A percentile compares a stretch with the other conserved stretches of the same genome.
These are phyloP conservation scores for Fraxinus platypoda DNA, from an alignment of 305 asterid species.

Conservation along the genomic window DNA sequence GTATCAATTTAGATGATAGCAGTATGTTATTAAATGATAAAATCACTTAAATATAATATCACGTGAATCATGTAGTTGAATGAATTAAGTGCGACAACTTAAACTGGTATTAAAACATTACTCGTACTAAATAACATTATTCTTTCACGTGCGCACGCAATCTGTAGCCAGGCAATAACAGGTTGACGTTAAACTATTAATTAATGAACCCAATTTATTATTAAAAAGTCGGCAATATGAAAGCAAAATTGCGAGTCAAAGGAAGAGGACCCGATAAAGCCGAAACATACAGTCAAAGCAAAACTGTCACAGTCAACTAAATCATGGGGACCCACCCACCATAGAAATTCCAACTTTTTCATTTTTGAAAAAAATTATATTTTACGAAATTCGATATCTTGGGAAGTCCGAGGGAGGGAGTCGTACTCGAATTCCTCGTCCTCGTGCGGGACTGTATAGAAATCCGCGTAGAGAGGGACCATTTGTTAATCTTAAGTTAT, in stretches of 20 bases:
- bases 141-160: slow-evolving; percentile 18
- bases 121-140: no score
- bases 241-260: slow-evolving; percentile 27
- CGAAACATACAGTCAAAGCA: slow-evolving; percentile 23
- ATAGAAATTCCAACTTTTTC: neutral
- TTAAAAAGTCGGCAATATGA: slow-evolving; percentile 14
- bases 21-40: no score
- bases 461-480: neutral
- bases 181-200: neutral
- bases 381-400: neutral
- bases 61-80: no score
- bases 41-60: no score
- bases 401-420: neutral
- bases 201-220: neutral
- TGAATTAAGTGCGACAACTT: no score
- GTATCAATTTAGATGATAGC: no score
- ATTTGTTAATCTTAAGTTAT: no score
- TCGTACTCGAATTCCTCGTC: neutral
- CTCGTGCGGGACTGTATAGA: neutral
- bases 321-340: slow-evolving; percentile 9
- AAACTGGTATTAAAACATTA: no score
- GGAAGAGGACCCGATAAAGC: slow-evolving; percentile 21
- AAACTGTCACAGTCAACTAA: slow-evolving; percentile 29
- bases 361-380: neutral
- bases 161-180: neutral